phyloP scores from a whole-genome alignment of 1,284 basidiomycete genomes.

The Boletellus deceptivus region DNA sequence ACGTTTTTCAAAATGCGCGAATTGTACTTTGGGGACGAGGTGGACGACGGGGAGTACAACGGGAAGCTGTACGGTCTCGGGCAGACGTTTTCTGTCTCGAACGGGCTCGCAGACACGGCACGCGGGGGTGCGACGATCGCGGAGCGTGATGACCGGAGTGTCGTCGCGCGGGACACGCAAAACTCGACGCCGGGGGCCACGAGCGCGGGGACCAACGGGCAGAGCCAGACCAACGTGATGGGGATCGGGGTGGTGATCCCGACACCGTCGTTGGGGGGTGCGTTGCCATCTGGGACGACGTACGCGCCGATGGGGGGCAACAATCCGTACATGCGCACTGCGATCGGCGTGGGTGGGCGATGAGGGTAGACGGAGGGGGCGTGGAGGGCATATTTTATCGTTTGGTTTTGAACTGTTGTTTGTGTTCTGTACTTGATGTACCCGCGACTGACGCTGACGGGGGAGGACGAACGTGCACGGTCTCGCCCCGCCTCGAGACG shows the following conservation, averaged over 20 bases:
- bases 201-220: constrained; percentile 28
- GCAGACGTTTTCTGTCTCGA: constrained; percentile 65
- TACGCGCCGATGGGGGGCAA: constrained; percentile 60
- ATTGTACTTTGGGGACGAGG: constrained; percentile 83
- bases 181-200: constrained; percentile 51
- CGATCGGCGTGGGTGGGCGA: constrained; percentile 61
- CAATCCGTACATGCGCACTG: constrained; percentile 61
- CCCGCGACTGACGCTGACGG: too few relatives aligned
- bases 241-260: constrained; percentile 38
- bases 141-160: constrained; percentile 68
- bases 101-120: constrained; percentile 61
- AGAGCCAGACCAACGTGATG: constrained; percentile 38
- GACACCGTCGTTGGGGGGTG: constrained; percentile 34
- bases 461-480: too few relatives aligned
- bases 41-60: constrained; percentile 78
- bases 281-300: constrained; percentile 45
- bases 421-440: not conserved
- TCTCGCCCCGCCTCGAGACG: not conserved
- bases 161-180: constrained; percentile 50
- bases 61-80: constrained; percentile 78
- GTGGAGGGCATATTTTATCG: constrained; percentile 20
- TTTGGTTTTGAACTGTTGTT: not conserved
- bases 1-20: constrained; percentile 97
- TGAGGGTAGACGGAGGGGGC: constrained; percentile 29
- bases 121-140: constrained; percentile 73